Evolutionary conservation across 176 grass and related monocot species (phyloP), one percentile per base, ranked within the genome.

Genomic region (Zizania latifolia): DNA sequence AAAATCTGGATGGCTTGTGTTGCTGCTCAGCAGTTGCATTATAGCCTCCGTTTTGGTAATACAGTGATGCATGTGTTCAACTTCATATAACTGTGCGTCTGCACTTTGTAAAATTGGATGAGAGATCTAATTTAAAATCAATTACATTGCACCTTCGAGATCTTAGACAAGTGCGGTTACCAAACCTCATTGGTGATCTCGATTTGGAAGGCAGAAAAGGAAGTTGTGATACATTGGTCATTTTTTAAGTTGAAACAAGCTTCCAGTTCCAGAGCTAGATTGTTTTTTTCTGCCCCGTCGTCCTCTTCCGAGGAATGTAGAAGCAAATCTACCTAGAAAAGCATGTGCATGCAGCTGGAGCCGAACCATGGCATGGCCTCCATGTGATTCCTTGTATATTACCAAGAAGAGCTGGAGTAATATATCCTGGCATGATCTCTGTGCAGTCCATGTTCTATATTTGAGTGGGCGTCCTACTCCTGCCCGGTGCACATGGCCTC

Each of bases 21-120:
- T 99, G 80, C 89, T 99, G 75, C 79, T 99, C 23, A 89, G 92
- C 89, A 90, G 92, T 80, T 84, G 85, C 92, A 85, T 90, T 77
- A 55, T 95, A 74, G 76, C 92, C 76, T 88, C 71, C 43, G 88
- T 99, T 83, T 71, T 95, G 85, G 72, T 92, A 68, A 86, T 95
- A 92, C 86, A 86, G 69, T 79, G 81, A 75, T 82, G 69, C 41
- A 69, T 83, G 78, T 82, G 65, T 74, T 38, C 35, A 64, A 15
- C 36, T 59, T 31, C 58, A 54, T 65, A 71, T 65, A 69, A 29
- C 45, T 23, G 65, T 23, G 65, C 70, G 54, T 64, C 58, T 72
- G 29, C 48, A 58, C 35, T 43, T 58, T 76, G n/a, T 41, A 72
- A n/a, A n/a, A 59, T 31, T 77, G 16, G 65, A 73, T 64, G 50